Percentiles rank a stretch among this genome's conserved stretches.
Evolutionary conservation across 2,329 filamentous ascomycete genomes (phyloP).

Genomic region (Trichoderma breve): DNA sequence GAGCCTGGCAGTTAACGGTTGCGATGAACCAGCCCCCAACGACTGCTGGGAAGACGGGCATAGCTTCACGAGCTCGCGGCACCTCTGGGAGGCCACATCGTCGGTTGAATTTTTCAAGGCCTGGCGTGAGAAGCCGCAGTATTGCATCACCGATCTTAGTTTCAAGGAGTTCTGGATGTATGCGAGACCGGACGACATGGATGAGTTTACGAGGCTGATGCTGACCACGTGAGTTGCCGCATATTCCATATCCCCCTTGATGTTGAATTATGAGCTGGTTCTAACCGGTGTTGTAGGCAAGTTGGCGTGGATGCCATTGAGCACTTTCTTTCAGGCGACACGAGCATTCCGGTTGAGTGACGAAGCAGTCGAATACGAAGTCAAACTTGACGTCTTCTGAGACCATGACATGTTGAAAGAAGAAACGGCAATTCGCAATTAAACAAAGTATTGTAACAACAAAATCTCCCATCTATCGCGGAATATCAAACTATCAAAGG

Average conservation of each 20-base stretch:
- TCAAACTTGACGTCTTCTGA: background rate
- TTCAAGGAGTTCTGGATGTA: slow-evolving; percentile 40
- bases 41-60: slow-evolving; percentile 21
- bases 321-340: slow-evolving; percentile 36
- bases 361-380: slow-evolving; percentile 6
- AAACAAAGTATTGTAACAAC: background rate
- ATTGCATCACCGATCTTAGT: slow-evolving; percentile 34
- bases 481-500: background rate
- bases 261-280: background rate
- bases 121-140: slow-evolving; percentile 45
- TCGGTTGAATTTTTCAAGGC: slow-evolving; percentile 43
- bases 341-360: slow-evolving; percentile 21
- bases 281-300: slow-evolving; percentile 30
- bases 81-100: slow-evolving; percentile 44
- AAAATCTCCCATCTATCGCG: background rate
- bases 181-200: slow-evolving; percentile 37
- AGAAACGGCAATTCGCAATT: background rate
- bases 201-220: slow-evolving; percentile 41
- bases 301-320: slow-evolving; percentile 37
- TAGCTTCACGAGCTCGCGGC: slow-evolving; percentile 40
- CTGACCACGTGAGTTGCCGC: slow-evolving; percentile 36
- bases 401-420: background rate
- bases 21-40: slow-evolving; percentile 27
- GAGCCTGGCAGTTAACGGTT: slow-evolving; percentile 28
- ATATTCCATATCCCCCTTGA: background rate